Evolutionary conservation across 2,329 filamentous ascomycete species (phyloP).

Genomic region (Colletotrichum lindemuthianum): DNA sequence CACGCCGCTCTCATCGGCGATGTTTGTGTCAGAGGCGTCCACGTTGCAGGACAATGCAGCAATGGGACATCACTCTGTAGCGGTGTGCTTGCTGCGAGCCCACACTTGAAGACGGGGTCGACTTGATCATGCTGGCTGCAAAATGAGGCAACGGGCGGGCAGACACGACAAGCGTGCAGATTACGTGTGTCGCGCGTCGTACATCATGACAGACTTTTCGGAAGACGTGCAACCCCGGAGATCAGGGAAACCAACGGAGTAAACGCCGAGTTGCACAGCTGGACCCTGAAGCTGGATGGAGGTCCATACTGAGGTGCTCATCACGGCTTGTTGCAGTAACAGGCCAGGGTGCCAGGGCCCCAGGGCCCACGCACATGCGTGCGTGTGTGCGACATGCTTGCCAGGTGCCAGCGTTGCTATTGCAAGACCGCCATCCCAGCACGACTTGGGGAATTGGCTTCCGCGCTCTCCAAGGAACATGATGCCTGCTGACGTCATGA

Average conservation of each 20-base stretch:
- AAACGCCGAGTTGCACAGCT: background rate
- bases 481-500: conserved; percentile 27
- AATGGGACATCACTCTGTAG: conserved; percentile 7
- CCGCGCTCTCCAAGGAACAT: conserved; percentile 30
- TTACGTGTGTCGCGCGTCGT: background rate
- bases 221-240: background rate
- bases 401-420: too few relatives aligned
- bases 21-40: conserved; percentile 18
- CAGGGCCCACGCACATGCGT: conserved; percentile 6
- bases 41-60: conserved; percentile 18
- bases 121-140: background rate
- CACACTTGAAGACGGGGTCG: background rate
- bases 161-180: background rate
- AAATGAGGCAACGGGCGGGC: conserved; percentile 5
- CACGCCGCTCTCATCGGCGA: conserved; percentile 9
- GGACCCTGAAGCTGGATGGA: background rate
- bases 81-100: conserved; percentile 18
- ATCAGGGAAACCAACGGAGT: conserved; percentile 3
- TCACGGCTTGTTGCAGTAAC: conserved; percentile 3
- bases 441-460: conserved; percentile 19
- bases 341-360: conserved; percentile 25
- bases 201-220: background rate
- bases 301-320: background rate
- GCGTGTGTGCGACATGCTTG: too few relatives aligned
- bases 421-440: too few relatives aligned